Conservation (phyloP, 768 basidiomycete genomes). For the Lenzites betulinus region DNA sequence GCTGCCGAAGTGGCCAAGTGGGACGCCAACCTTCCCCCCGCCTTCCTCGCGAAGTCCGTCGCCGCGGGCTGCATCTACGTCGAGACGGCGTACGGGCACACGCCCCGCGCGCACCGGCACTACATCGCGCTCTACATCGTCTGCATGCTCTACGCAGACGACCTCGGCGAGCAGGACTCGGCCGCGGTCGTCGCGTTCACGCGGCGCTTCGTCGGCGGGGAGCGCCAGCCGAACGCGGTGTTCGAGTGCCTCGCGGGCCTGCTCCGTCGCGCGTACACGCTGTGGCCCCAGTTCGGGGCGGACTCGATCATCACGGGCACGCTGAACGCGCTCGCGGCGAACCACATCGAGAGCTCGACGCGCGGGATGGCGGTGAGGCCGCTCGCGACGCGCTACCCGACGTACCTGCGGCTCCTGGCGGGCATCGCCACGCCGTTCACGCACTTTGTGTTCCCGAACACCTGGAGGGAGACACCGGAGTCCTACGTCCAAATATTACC, state of each 20-base stretch:
- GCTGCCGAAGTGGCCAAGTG: not conserved
- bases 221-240: conserved; percentile 34
- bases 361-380: conserved; percentile 28
- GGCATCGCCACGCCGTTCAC: conserved; percentile 40
- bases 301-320: conserved; percentile 35
- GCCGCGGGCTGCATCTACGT: conserved; percentile 6
- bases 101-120: conserved; percentile 19
- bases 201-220: conserved; percentile 32
- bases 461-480: conserved; percentile 32
- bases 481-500: conserved; percentile 43
- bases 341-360: conserved; percentile 37
- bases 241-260: conserved; percentile 40
- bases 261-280: conserved; percentile 31
- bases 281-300: conserved; percentile 35
- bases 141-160: conserved; percentile 40
- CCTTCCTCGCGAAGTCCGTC: not conserved
- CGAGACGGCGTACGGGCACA: conserved; percentile 17
- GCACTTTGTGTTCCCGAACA: conserved; percentile 31
- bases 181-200: conserved; percentile 37
- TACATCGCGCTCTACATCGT: conserved; percentile 45
- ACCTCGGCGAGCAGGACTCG: conserved; percentile 31
- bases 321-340: conserved; percentile 39
- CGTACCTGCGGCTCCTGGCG: conserved; percentile 32
- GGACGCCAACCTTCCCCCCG: not conserved
- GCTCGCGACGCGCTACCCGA: conserved; percentile 31